Evolutionary conservation across 2,329 filamentous ascomycete genomes (phyloP), one percentile per base, ranked within the genome.

Genomic region (Colletotrichum incanum): DNA sequence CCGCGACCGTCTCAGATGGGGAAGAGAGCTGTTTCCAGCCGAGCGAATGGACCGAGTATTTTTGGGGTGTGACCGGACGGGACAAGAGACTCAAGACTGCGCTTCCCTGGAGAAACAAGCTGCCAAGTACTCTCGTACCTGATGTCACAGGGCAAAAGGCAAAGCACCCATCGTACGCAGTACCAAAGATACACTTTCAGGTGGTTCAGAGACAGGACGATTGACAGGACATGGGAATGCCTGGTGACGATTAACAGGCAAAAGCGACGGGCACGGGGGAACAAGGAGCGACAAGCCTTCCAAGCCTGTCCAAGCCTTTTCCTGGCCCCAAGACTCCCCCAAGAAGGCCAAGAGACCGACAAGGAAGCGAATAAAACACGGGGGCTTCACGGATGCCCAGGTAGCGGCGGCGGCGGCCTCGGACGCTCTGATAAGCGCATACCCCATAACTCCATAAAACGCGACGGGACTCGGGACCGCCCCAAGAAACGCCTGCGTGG

Each of bases 1-100:
- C 70, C 68, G 65, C 65, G 70, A 69, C 70, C 54, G 70, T 72
- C 70, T 72, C 65, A 65, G 65, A 72, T 65, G 70, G 43, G 59
- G 31, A 43, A n/a, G n/a, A 63, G 54, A 47, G 52, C 59, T 65
- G 65, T 72, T 72, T 64, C 69, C 65, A 69, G 66, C 70, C 59
- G 58, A 65, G 65, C 49, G 43, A 52, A 54, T 34, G 54, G 64
- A 37, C 59, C 59, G 52, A 60, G 37, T 69, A 69, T 69, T 72
- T 69, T 69, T 65, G 65, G 65, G 45, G 41, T n/a, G 59, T 50
- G 65, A 72, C 69, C 59, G 12, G 65, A 63, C 65, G 65, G 65
- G 56, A 63, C 56, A 71, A 62, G 41, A 43, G 39, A 20, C 26
- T 28, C 52, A 16, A 28, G 11, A 54, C 47, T 20, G 60, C 26